These are phyloP conservation scores for Sugiyamaella lignohabitans DNA, from an alignment of 805 yeast genomes.

Conservation along the genomic window DNA sequence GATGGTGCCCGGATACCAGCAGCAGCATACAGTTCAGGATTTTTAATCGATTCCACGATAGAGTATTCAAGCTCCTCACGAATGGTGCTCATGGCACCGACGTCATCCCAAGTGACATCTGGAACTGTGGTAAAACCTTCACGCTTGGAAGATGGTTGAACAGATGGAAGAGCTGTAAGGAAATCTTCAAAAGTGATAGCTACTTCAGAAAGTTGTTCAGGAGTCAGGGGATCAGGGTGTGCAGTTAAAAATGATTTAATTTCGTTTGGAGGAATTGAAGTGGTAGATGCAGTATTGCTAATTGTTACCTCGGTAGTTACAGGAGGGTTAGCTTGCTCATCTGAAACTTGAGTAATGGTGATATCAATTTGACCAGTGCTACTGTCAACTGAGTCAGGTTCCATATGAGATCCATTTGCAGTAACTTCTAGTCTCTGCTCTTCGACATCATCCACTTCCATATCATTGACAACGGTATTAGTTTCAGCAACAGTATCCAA, in stretches of 20 bases:
- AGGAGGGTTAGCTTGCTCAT: conserved; percentile 30
- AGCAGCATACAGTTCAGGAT: conserved; percentile 80
- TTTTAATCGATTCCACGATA: conserved; percentile 89
- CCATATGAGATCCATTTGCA: conserved; percentile 29
- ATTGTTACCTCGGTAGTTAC: neutral
- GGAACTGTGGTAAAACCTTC: conserved; percentile 99
- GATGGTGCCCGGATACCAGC: conserved; percentile 97
- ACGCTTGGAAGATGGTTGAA: conserved; percentile 95
- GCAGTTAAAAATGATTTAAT: conserved; percentile 22
- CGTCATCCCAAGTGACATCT: conserved; percentile 91
- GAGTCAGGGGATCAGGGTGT: conserved; percentile 75
- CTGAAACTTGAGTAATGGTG: conserved; percentile 7
- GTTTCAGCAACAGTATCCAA: neutral
- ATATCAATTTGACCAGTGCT: conserved; percentile 16
- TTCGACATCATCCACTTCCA: conserved; percentile 5
- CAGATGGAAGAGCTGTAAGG: conserved; percentile 75
- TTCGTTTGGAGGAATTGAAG: neutral
- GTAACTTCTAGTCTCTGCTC: conserved; percentile 31
- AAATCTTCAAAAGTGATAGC: conserved; percentile 77
- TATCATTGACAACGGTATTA: conserved; percentile 16
- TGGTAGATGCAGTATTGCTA: conserved; percentile 1
- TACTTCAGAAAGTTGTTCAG: conserved; percentile 67
- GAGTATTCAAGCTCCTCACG: conserved; percentile 94
- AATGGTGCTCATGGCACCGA: conserved; percentile 78
- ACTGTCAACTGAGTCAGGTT: neutral